Base-by-base conservation (phyloP, 495 filamentous ascomycete species). In the Aspergillus biplanus region DNA sequence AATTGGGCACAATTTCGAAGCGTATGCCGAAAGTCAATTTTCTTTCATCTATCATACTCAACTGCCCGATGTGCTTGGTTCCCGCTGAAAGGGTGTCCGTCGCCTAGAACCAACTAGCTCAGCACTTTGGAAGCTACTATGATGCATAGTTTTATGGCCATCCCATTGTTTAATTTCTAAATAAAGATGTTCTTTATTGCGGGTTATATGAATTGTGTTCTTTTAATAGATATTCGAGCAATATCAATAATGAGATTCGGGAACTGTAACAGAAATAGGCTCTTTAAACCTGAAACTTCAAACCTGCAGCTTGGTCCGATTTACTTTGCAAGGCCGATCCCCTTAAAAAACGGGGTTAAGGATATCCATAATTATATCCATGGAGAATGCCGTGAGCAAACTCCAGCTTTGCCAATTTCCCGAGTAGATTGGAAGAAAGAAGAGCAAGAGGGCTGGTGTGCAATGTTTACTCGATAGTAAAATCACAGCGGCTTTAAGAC, bases 151-250 rank as follows among this genome's bases (percentile, higher is more conserved):
- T n/a, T n/a, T n/a, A n/a, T n/a, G n/a, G n/a, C n/a, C n/a, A n/a
- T 12, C 35, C 35, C 35, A 39, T 48, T n/a, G 15, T 21, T 47
- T 33, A 6, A 46, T 39, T 61, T 61, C 59, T 61, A 61, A 61
- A 61, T 44, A 54, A 61, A 61, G 59, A 16, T 61, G 4, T 54
- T 33, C 18, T 21, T 50, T 52, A 34, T 15, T 27, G 33, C 34
- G 5, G 8, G 16, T n/a, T n/a, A 54, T 42, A 39, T 32, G 21
- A 0, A 32, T n/a, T 12, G 11, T 9, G 33, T 61, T 61, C 59
- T 61, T 61, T 61, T 61, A 54, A 61, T 61, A 61, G 59, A 61
- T 32, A 12, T 61, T 58, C 16, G 12, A 27, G 6, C 27, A 33
- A 47, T 33, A 47, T 46, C 7, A 18, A 12, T 12, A 32, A 46